Percentiles rank a stretch among this genome's conserved stretches.
Conservation (phyloP, 306 rosid genomes). For the Begonia loranthoides region DNA sequence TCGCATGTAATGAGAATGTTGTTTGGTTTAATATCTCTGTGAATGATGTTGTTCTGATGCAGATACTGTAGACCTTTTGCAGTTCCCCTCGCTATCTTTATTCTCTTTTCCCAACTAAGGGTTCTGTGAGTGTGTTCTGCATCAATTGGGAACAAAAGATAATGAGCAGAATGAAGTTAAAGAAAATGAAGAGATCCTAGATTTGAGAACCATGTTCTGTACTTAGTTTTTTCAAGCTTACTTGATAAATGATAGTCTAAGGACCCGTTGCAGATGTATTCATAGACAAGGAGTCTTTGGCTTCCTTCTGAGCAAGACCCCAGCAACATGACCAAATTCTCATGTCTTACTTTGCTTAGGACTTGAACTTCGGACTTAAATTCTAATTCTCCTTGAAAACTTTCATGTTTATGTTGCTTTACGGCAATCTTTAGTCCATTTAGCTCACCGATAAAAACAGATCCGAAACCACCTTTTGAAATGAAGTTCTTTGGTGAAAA, state of each 20-base stretch:
- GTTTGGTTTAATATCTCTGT: conserved; percentile 75
- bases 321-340: conserved; percentile 61
- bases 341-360: conserved; percentile 72
- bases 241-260: conserved; percentile 61
- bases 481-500: conserved; percentile 42
- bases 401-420: conserved; percentile 53
- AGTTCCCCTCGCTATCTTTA: conserved; percentile 58
- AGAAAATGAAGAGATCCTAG: too few relatives aligned
- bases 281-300: conserved; percentile 73
- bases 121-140: conserved; percentile 37
- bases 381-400: conserved; percentile 76
- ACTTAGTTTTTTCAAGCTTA: conserved; percentile 10
- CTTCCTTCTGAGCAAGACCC: conserved; percentile 71
- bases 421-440: conserved; percentile 58
- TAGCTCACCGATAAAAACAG: conserved; percentile 45
- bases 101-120: conserved; percentile 62
- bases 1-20: conserved; percentile 85
- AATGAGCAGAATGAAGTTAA: background rate
- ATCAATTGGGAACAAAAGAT: conserved; percentile 5
- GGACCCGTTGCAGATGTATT: conserved; percentile 77
- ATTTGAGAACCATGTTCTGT: too few relatives aligned
- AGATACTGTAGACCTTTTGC: conserved; percentile 70
- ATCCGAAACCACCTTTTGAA: conserved; percentile 89
- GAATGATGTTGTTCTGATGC: conserved; percentile 59
- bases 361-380: conserved; percentile 62